A percentile compares a stretch with the other conserved stretches of the same genome.
Conservation (phyloP, 805 yeast genomes). For the Candida michaelii region DNA sequence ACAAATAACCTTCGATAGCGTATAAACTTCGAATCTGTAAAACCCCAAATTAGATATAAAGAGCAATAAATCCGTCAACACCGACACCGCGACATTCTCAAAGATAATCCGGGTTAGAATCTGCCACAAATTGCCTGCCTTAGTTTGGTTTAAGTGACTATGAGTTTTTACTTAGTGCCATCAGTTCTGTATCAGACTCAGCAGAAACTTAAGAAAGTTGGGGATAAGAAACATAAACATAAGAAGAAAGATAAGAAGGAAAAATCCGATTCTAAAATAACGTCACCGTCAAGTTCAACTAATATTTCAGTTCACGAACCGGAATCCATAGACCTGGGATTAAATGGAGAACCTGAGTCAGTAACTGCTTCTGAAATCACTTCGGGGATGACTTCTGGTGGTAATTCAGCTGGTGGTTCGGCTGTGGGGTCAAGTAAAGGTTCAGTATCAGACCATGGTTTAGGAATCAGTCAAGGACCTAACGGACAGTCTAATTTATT, state of each 20-base stretch:
- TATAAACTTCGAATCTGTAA: too few relatives aligned
- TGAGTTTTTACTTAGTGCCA: conserved; percentile 42
- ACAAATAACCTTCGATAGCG: too few relatives aligned
- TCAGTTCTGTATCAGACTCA: conserved; percentile 42
- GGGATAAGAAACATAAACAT: conserved; percentile 16
- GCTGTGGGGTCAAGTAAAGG: background rate
- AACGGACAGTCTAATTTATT: background rate
- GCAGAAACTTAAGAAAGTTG: conserved; percentile 30
- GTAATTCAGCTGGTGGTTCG: background rate
- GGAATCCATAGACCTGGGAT: background rate
- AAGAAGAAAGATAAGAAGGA: conserved; percentile 11
- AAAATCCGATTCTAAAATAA: conserved; percentile 3
- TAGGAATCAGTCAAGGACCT: background rate
- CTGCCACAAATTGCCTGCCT: background rate
- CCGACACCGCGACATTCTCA: background rate
- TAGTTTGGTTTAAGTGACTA: conserved; percentile 10
- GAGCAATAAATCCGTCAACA: background rate
- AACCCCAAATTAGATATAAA: too few relatives aligned
- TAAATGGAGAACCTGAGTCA: background rate
- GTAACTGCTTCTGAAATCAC: background rate
- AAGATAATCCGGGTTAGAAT: background rate
- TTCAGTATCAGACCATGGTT: conserved; percentile 2
- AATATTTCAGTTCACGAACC: conserved; percentile 10
- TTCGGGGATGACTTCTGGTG: background rate
- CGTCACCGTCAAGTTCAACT: conserved; percentile 12